Evolutionary conservation across 257 asterid genomes (phyloP), one percentile per base, ranked within the genome.

Genomic region (Eustoma russellianum): DNA sequence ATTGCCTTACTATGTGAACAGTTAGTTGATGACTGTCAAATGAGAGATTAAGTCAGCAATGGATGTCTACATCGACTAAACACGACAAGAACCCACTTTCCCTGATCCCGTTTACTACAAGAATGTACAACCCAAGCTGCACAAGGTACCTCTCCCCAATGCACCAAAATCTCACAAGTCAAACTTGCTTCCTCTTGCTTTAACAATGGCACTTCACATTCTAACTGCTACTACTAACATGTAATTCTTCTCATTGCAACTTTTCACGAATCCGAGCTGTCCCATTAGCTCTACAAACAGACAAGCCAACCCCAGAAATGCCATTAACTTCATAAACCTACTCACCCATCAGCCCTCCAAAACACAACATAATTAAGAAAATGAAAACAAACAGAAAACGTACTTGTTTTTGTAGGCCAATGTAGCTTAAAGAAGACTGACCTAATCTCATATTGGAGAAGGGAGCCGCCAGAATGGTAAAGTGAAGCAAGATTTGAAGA

Each of bases 401-500:
- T 7, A 11, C 0, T 19, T 24, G 33, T 13, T 10, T 8, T 1
- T 11, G 46, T 9, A 46, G 7, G 1, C 0, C 10, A 0, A 1
- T 45, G 52, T 5, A 17, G 33, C 9, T n/a, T 11, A 40, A 38
- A 7, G 17, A 5, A 5, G 63, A 66, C 81, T 70, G 60, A 81
- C 94, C 94, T 38, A 66, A 66, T 64, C 82, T 79, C 94, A 85
- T 85, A 68, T 65, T 71, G 63, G 53, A 62, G 50, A 58, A 41
- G 69, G 40, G 17, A 69, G 61, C 48, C 46, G 44, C 18, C 58
- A 61, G 54, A 59, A 58, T 57, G 15, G 35, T 18, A 57, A 59
- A 13, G 35, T 60, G 12, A 38, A 43, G 69, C 58, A 45, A 68
- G 50, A 65, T 57, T 50, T 63, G 64, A 60, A 48, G 59, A 55